These are phyloP conservation scores for Fulvia fulva DNA, from an alignment of 2,329 filamentous ascomycete genomes.

Conservation along the genomic window DNA sequence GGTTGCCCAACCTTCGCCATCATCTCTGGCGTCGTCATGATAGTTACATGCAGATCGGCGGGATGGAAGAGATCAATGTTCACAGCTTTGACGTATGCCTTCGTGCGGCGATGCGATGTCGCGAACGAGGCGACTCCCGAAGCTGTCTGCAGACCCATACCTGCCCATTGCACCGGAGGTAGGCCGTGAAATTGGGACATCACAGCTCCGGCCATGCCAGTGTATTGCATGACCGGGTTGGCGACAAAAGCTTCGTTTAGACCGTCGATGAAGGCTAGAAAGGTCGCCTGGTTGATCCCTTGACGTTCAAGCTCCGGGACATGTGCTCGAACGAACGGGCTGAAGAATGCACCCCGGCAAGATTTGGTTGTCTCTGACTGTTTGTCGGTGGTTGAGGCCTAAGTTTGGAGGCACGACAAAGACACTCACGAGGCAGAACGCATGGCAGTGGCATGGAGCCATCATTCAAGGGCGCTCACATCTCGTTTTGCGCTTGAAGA, in stretches of 20 bases:
- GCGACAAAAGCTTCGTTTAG: conserved; percentile 30
- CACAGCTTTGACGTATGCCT: conserved; percentile 7
- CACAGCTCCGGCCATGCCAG: conserved; percentile 20
- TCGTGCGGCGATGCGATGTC: conserved; percentile 6
- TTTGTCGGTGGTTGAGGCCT: too few species aligned
- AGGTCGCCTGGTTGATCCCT: conserved; percentile 19
- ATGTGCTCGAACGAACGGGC: conserved; percentile 11
- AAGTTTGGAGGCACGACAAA: too few species aligned
- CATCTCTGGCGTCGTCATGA: conserved; percentile 9
- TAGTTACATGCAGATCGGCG: background rate
- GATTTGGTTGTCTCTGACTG: too few species aligned
- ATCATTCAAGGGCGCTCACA: too few species aligned
- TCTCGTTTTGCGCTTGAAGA: too few species aligned
- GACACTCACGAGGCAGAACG: too few species aligned
- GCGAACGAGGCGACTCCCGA: conserved; percentile 13
- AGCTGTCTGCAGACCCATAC: conserved; percentile 19
- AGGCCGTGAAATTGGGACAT: conserved; percentile 23
- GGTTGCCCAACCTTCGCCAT: conserved; percentile 6
- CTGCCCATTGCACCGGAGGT: conserved; percentile 20
- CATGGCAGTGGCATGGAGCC: too few species aligned
- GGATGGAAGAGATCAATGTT: conserved; percentile 9
- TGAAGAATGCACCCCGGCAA: conserved; percentile 8
- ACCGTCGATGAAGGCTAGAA: conserved; percentile 29
- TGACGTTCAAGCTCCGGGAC: conserved; percentile 1
- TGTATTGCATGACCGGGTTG: conserved; percentile 25